These are phyloP conservation scores for Luffa aegyptiaca DNA, from an alignment of 306 rosid genomes.

Conservation along the genomic window DNA sequence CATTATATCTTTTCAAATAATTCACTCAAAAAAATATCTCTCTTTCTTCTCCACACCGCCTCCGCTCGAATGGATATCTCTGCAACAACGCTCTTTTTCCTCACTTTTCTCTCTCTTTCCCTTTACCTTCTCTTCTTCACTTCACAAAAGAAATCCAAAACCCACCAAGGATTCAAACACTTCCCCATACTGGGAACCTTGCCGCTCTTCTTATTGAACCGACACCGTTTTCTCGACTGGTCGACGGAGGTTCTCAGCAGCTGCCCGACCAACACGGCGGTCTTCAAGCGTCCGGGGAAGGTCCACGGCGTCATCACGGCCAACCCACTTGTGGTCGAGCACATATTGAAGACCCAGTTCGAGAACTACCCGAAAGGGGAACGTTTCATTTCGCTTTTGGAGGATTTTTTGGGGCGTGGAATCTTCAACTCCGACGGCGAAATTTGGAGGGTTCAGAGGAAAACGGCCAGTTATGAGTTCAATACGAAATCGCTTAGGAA, in stretches of 20 bases:
- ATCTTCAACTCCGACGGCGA: conserved; percentile 58
- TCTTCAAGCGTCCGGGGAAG: conserved; percentile 30
- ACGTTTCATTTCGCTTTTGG: conserved; percentile 25
- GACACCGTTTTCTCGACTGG: conserved; percentile 61
- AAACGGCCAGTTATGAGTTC: conserved; percentile 59
- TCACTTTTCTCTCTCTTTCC: conserved; percentile 11
- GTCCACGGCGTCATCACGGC: conserved; percentile 39
- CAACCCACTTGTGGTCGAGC: conserved; percentile 44
- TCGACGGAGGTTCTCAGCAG: conserved; percentile 30
- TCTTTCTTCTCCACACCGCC: not conserved
- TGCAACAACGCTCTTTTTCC: not conserved
- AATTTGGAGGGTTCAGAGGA: conserved; percentile 50
- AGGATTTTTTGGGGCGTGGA: conserved; percentile 53
- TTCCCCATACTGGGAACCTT: conserved; percentile 44
- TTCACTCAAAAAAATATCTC: not conserved
- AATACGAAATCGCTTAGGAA: conserved; percentile 48
- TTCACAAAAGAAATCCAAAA: not conserved
- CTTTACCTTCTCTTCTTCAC: conserved; percentile 11
- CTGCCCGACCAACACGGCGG: conserved; percentile 38
- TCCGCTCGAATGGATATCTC: conserved; percentile 14
- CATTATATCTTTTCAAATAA: not conserved
- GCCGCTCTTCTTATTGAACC: conserved; percentile 39
- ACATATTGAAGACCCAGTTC: conserved; percentile 55
- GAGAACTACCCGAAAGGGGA: conserved; percentile 64
- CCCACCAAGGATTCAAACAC: conserved; percentile 26